Percentiles rank a stretch among this genome's conserved stretches.
Conservation (phyloP, 179 eudicot species). For the Corrigiola litoralis region DNA sequence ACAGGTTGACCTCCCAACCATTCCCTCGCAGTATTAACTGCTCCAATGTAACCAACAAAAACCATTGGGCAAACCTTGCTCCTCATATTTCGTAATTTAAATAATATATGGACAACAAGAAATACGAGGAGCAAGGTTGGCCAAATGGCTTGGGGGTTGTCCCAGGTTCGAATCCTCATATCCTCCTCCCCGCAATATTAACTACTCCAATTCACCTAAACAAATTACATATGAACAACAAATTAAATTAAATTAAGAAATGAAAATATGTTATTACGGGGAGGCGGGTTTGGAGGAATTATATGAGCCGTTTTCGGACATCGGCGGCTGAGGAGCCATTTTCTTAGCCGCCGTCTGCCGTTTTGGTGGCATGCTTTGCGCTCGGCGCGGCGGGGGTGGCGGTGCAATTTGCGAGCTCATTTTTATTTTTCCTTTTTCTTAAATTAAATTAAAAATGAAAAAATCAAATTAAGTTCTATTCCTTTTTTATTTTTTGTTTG, state of each 20-base stretch:
- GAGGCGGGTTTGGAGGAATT: conserved; percentile 50
- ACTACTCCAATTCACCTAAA: background rate
- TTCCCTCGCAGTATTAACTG: too few species aligned
- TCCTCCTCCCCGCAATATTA: too few species aligned
- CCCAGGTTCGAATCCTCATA: too few species aligned
- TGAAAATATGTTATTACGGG: conserved; percentile 36
- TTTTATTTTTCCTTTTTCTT: background rate
- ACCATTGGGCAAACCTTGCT: too few species aligned
- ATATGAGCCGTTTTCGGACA: conserved; percentile 53
- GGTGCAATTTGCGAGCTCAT: conserved; percentile 59
- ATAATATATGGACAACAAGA: too few species aligned
- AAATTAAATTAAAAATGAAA: background rate
- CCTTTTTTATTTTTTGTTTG: background rate
- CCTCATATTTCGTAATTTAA: too few species aligned
- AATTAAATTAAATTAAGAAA: background rate
- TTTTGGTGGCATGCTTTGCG: conserved; percentile 37
- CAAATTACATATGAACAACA: background rate
- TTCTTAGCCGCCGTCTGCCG: conserved; percentile 39
- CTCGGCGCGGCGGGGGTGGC: conserved; percentile 44
- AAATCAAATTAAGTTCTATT: background rate
- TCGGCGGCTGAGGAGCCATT: conserved; percentile 30
- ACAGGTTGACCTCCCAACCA: too few species aligned
- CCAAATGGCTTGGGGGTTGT: too few species aligned
- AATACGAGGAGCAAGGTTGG: too few species aligned
- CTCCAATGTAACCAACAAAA: too few species aligned